Evolutionary conservation across 495 filamentous ascomycete genomes (phyloP).

Genomic region (Sordaria brevicollis): DNA sequence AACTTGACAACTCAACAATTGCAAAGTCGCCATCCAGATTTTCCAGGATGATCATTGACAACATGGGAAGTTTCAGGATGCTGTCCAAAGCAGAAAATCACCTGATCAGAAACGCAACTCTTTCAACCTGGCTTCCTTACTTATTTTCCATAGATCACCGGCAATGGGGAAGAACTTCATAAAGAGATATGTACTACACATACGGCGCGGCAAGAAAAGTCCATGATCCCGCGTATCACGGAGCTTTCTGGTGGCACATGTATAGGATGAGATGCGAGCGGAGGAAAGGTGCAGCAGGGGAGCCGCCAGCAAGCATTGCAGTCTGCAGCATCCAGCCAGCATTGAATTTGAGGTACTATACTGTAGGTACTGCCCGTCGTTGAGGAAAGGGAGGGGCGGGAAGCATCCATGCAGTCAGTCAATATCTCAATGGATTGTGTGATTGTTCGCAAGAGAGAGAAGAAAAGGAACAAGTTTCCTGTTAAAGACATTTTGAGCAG

Average conservation of each 20-base stretch:
- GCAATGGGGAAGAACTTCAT: background rate
- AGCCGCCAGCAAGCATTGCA: background rate
- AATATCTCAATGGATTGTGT: background rate
- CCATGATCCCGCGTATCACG: background rate
- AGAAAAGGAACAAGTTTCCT: background rate
- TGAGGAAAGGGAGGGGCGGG: background rate
- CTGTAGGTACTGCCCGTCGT: no score
- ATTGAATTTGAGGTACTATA: background rate
- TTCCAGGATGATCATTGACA: background rate
- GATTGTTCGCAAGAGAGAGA: background rate
- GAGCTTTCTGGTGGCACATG: background rate
- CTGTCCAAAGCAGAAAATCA: background rate
- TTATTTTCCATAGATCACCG: background rate
- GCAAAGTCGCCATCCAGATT: background rate
- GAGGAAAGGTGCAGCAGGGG: background rate
- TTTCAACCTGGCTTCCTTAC: background rate
- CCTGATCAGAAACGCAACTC: background rate
- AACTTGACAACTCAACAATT: background rate
- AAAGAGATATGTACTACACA: background rate
- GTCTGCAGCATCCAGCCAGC: background rate
- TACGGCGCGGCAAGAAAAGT: background rate
- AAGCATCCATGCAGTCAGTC: background rate
- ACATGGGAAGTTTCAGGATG: background rate
- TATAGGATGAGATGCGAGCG: background rate
- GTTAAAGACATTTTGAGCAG: background rate